Percentiles rank a stretch among this genome's conserved stretches.
These are phyloP conservation scores for Botrytis porri DNA, from an alignment of 2,329 filamentous ascomycete genomes.

Conservation along the genomic window DNA sequence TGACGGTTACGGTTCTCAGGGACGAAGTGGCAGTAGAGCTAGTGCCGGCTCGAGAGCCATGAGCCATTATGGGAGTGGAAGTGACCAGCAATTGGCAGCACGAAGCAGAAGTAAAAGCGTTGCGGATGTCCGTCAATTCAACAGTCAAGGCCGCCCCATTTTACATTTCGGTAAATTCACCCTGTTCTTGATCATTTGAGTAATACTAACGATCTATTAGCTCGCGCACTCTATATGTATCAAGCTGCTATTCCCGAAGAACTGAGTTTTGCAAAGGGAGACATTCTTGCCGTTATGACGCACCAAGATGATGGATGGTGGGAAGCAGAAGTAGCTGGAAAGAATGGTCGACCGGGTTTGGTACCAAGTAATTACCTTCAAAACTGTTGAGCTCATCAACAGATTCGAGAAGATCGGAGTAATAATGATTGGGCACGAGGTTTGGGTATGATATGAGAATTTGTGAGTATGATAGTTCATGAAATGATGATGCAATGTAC, in stretches of 20 bases:
- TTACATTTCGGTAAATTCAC: slow-evolving; percentile 82
- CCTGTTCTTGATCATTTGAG: not conserved
- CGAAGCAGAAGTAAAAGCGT: slow-evolving; percentile 74
- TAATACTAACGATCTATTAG: slow-evolving; percentile 47
- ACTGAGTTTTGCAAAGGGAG: slow-evolving; percentile 86
- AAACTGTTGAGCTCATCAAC: slow-evolving; percentile 32
- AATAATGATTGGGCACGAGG: not conserved
- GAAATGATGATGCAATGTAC: slow-evolving; percentile 5
- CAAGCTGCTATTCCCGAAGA: slow-evolving; percentile 94
- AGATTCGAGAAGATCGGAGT: not conserved
- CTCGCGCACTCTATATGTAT: slow-evolving; percentile 91
- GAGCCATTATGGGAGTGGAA: slow-evolving; percentile 50
- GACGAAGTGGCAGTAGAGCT: slow-evolving; percentile 49
- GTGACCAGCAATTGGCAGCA: slow-evolving; percentile 41
- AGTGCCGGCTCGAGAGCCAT: slow-evolving; percentile 48
- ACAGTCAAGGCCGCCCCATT: slow-evolving; percentile 80
- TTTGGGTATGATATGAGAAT: slow-evolving; percentile 4
- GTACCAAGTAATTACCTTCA: slow-evolving; percentile 66
- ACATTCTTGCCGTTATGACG: slow-evolving; percentile 81
- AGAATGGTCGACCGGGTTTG: slow-evolving; percentile 57
- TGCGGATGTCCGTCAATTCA: slow-evolving; percentile 78
- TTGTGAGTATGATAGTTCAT: slow-evolving; percentile 6
- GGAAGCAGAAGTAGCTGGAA: slow-evolving; percentile 88
- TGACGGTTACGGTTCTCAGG: slow-evolving; percentile 57
- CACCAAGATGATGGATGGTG: slow-evolving; percentile 99